A percentile compares a stretch with the other conserved stretches of the same genome.
phyloP scores from a whole-genome alignment of 106 monocot genomes.

The Iris macrosiphon region DNA sequence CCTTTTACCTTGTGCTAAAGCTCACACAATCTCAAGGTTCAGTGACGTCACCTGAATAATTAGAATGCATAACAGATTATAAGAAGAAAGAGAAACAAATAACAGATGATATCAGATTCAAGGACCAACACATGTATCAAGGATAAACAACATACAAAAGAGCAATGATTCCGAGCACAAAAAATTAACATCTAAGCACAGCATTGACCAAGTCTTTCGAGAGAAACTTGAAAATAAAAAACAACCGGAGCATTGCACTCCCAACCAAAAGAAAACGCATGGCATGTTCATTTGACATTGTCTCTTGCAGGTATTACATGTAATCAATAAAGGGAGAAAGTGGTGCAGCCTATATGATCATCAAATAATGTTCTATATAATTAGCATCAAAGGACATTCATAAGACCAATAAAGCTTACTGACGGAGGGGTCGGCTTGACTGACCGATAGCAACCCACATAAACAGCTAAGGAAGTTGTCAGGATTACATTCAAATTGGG shows the following conservation, averaged over 20 bases:
- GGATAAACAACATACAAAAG: slow-evolving; percentile 75
- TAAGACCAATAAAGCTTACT: slow-evolving; percentile 54
- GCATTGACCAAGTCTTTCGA: slow-evolving; percentile 99
- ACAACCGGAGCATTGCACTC: slow-evolving; percentile 90
- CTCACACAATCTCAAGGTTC: too few relatives aligned
- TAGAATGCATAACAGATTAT: too few relatives aligned
- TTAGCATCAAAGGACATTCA: not conserved
- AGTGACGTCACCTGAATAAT: too few relatives aligned
- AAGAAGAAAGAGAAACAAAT: too few relatives aligned
- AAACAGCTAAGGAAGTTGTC: slow-evolving; percentile 93
- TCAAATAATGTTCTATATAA: too few relatives aligned
- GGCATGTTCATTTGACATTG: slow-evolving; percentile 96
- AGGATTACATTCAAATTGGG: slow-evolving; percentile 93
- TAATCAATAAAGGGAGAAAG: too few relatives aligned
- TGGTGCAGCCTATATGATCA: too few relatives aligned
- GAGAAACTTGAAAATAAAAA: slow-evolving; percentile 91
- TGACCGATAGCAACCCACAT: slow-evolving; percentile 93
- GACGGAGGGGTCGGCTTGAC: slow-evolving; percentile 91
- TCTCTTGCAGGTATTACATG: slow-evolving; percentile 72
- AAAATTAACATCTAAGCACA: slow-evolving; percentile 91
- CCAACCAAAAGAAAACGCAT: slow-evolving; percentile 97
- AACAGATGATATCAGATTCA: too few relatives aligned
- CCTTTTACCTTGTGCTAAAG: too few relatives aligned
- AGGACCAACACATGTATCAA: too few relatives aligned
- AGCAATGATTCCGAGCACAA: slow-evolving; percentile 88